phyloP scores from a whole-genome alignment of 2,329 filamentous ascomycete species.

The Botryosphaeria dothidea region DNA sequence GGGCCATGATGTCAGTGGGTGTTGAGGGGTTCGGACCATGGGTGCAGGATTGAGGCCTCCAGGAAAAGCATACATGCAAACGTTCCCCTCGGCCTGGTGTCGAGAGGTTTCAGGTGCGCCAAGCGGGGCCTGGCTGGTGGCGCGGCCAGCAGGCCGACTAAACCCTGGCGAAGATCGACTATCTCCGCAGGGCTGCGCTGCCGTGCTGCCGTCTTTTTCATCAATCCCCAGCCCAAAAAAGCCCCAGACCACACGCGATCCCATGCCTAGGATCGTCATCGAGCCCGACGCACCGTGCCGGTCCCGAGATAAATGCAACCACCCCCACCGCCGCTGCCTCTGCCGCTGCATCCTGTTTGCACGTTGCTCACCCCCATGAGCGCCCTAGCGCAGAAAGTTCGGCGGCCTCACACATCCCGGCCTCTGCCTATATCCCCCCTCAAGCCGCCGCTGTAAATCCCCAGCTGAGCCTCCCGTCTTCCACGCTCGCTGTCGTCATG shows the following conservation, averaged over 20 bases:
- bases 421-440: not conserved
- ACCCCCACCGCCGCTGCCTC: not conserved
- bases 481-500: not conserved
- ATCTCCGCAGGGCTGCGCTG: not conserved
- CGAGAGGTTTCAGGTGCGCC: not conserved
- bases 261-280: slow-evolving; percentile 3
- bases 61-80: too few relatives aligned
- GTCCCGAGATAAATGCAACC: not conserved
- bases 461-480: not conserved
- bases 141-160: not conserved
- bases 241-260: not conserved
- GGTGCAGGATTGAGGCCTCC: too few relatives aligned
- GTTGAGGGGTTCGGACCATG: not conserved
- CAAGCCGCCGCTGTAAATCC: not conserved
- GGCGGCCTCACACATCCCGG: not conserved
- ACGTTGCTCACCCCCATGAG: not conserved
- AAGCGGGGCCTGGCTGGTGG: not conserved
- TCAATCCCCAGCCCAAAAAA: not conserved
- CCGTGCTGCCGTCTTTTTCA: not conserved
- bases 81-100: too few relatives aligned
- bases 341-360: not conserved
- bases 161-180: not conserved
- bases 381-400: not conserved
- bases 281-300: not conserved
- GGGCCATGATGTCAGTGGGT: not conserved